Conservation (phyloP, 768 basidiomycete genomes). For the Boletus insuetus region DNA sequence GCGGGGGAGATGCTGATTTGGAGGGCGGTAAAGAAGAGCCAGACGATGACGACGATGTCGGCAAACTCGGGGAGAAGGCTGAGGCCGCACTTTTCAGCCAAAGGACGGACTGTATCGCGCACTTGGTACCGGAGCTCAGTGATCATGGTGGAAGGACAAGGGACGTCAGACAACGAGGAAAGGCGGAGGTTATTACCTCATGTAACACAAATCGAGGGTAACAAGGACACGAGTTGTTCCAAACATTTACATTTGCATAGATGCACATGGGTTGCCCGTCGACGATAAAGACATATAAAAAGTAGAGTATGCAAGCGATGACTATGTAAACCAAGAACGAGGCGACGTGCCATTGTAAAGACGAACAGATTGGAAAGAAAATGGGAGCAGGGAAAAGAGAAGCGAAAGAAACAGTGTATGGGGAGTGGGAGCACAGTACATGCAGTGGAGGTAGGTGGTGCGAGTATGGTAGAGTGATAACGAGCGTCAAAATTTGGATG, state of each 20-base stretch:
- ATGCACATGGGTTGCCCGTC: slow-evolving; percentile 22
- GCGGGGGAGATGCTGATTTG: slow-evolving; percentile 59
- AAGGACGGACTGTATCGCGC: slow-evolving; percentile 29
- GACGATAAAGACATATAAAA: slow-evolving; percentile 37
- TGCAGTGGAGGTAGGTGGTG: slow-evolving; percentile 23
- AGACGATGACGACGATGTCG: slow-evolving; percentile 50
- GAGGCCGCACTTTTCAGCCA: slow-evolving; percentile 42
- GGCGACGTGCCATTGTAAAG: neutral
- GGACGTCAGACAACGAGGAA: too few species aligned
- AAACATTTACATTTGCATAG: slow-evolving; percentile 31
- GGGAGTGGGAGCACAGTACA: slow-evolving; percentile 16
- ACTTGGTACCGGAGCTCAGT: slow-evolving; percentile 28
- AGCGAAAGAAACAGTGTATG: slow-evolving; percentile 1
- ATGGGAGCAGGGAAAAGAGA: neutral
- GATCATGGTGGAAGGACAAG: slow-evolving; percentile 21
- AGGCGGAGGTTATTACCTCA: slow-evolving; percentile 15
- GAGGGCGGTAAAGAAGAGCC: slow-evolving; percentile 54
- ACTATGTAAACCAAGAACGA: slow-evolving; percentile 23
- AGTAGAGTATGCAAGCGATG: slow-evolving; percentile 22
- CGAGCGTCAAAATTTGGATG: slow-evolving; percentile 24
- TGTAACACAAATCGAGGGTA: neutral
- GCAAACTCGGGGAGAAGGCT: slow-evolving; percentile 55
- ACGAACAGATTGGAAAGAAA: neutral
- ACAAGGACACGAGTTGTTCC: slow-evolving; percentile 14
- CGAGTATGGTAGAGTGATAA: slow-evolving; percentile 28